Base-by-base conservation (phyloP, 805 yeast species). In the Cephaloascus fragrans region DNA sequence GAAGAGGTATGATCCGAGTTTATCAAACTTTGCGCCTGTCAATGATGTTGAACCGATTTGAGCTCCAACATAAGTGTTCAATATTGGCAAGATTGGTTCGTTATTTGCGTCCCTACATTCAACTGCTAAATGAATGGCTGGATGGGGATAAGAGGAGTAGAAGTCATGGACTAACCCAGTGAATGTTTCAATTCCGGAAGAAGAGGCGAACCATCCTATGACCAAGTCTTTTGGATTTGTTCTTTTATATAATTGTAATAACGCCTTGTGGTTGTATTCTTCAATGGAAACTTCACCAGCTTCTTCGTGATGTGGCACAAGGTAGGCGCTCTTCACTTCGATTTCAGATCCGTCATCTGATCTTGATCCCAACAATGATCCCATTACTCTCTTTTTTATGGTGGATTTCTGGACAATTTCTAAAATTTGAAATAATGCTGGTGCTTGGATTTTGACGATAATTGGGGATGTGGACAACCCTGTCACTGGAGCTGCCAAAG, bases 141-240 rank as follows among this genome's bases (percentile, higher is more conserved):
- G 86, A 57, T 71, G 68, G 19, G 94, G 93, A 53, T 55, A 73
- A 3, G 87, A 77, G 32, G 78, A 67, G 63, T 81, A 86, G 53
- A 84, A 81, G 52, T 81, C 90, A 56, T 86, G 95, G 51, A 86
- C 78, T 47, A 84, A 69, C 8, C 85, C 85, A 12, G 88, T 76
- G 56, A 81, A 74, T 40, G 76, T 70, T 61, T 83, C 89, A 45
- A 85, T 72, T 47, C 66, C 67, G 16, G 72, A 63, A 36, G 67
- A 63, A 15, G 82, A 66, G 37, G 81, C 79, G 57, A 83, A 87
- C 96, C 96, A 87, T 40, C 96, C 96, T 36, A 87, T 69, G 40
- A 87, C 81, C 38, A 71, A 69, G 47, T 80, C 83, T 54, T 82
- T 83, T 41, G 93, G 90, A 60, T 80, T 81, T 26, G 90, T 78